Evolutionary conservation across 1,284 basidiomycete genomes (phyloP).

Genomic region (Trichosporon sp.): DNA sequence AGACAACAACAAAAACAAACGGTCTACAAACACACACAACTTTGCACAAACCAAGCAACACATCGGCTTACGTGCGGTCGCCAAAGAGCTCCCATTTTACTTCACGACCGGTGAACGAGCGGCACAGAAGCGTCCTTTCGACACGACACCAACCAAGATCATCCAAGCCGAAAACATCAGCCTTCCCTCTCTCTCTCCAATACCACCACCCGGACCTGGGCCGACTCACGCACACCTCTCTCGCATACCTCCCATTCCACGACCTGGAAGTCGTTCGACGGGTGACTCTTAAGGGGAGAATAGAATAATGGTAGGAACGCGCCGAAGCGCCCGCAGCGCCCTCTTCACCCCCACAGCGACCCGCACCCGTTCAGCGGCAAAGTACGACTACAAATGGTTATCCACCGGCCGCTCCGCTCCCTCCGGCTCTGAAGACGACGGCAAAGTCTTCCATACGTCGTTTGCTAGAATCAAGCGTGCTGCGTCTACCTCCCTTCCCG

Average conservation of each 20-base stretch:
- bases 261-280: no score
- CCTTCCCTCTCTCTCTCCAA: no score
- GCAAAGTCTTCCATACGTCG: slow-evolving; percentile 24
- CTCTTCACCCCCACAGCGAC: neutral
- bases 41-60: no score
- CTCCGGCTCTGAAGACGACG: neutral
- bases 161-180: no score
- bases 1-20: neutral
- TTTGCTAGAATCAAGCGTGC: slow-evolving; percentile 22
- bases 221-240: neutral
- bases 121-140: no score
- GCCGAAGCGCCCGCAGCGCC: neutral
- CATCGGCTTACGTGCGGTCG: no score
- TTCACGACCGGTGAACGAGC: no score
- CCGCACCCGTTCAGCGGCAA: neutral
- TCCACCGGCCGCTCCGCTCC: neutral
- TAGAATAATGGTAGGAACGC: neutral
- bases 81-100: no score
- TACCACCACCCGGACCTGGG: no score
- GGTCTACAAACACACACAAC: no score
- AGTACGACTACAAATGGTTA: neutral
- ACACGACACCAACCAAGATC: no score
- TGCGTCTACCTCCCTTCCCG: neutral
- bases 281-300: no score
- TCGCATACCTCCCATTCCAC: neutral